Percentiles rank a stretch among this genome's conserved stretches.
Evolutionary conservation across 768 basidiomycete genomes (phyloP).

Genomic region (Mycena capillaripes): DNA sequence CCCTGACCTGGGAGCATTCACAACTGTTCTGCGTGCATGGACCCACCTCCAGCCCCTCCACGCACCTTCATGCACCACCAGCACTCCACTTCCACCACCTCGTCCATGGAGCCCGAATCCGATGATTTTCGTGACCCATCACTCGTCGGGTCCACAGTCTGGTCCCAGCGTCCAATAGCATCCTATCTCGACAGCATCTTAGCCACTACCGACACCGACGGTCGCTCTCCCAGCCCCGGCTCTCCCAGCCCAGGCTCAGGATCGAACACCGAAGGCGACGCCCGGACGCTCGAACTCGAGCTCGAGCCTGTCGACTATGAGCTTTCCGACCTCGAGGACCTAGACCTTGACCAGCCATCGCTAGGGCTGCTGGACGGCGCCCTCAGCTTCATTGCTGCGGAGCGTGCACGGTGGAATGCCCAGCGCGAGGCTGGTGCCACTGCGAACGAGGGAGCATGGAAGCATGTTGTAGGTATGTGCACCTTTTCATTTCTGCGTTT

Average conservation of each 20-base stretch:
- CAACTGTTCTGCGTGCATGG: constrained; percentile 67
- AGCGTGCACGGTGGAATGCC: constrained; percentile 73
- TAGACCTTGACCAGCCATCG: constrained; percentile 65
- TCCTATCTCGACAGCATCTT: constrained; percentile 54
- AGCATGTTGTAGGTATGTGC: constrained; percentile 55
- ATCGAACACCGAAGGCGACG: constrained; percentile 40
- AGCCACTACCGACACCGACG: constrained; percentile 33
- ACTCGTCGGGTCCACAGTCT: constrained; percentile 57
- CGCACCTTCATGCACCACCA: constrained; percentile 38
- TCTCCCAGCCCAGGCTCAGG: constrained; percentile 37
- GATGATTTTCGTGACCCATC: constrained; percentile 46
- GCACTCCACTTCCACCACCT: constrained; percentile 25
- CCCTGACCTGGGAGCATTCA: constrained; percentile 70
- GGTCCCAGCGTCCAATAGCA: constrained; percentile 58
- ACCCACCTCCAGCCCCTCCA: constrained; percentile 53
- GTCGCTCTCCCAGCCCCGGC: constrained; percentile 31
- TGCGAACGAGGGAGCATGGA: constrained; percentile 48
- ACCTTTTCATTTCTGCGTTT: constrained; percentile 39
- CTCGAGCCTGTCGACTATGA: constrained; percentile 35
- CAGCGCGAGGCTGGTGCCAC: constrained; percentile 51
- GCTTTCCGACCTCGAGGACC: constrained; percentile 40
- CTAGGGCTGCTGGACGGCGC: constrained; percentile 82
- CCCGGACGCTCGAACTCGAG: constrained; percentile 30
- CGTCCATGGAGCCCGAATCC: constrained; percentile 37
- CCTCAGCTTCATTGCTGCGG: constrained; percentile 80